Base-by-base conservation (phyloP, 306 rosid genomes). In the Vicia sativa region DNA sequence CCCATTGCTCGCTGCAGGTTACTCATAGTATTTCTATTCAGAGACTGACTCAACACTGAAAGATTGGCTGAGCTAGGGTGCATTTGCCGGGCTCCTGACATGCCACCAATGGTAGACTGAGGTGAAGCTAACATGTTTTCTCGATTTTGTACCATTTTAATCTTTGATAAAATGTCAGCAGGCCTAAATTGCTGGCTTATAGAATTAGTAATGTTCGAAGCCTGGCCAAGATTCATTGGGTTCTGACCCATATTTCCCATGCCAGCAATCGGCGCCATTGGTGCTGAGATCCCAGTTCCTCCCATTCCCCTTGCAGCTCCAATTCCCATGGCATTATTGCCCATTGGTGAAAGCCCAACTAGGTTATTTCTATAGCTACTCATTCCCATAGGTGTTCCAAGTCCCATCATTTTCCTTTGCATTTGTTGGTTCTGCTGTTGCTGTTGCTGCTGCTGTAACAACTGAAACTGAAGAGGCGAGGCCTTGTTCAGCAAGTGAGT, bases 381-480 rank as follows among this genome's bases (percentile, higher is more conserved):
- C 79, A 89, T 74, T 67, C 90, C 89, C 69, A 85, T 73, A 78
- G 91, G 67, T 10, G 87, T 21, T 74, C 93, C 96, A 65, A 88
- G 77, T 39, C 97, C 99, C 91, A 95, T 79, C 88, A 90, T 82
- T 87, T 84, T 90, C 79, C 97, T 82, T 73, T 87, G 97, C 83
- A 90, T 38, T 71, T 83, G 97, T 7, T 83, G 89, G 5, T 78
- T 87, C 7, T 82, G 93, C 0, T 86, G 86, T 1, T 89, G 96
- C 52, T 81, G 82, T 59, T 64, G 81, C 11, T 82, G 95, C 0
- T 89, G 96, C 54, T 83, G 88, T 45, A 87, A 62, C 69, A 82
- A 44, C 78, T 83, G 98, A 61, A 84, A 37, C 57, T 83, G 93
- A 62, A 80, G 77, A 67, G 89, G n/a, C 18, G 91, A 70, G 53